Evolutionary conservation across 257 asterid species (phyloP).

Genomic region (Nyctanthes arbortristis): DNA sequence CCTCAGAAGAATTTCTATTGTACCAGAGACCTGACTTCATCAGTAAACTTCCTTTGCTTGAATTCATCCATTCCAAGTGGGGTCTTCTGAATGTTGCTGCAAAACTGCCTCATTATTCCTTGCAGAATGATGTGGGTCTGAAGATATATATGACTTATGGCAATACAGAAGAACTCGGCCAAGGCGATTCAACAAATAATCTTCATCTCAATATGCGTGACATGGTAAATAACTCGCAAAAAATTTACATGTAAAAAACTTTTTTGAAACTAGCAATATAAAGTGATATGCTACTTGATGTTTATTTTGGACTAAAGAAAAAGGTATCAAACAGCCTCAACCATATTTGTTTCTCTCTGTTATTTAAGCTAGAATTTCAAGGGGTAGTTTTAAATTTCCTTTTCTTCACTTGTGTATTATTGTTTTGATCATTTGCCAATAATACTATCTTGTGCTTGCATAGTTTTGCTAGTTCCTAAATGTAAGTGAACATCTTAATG

Average conservation of each 20-base stretch:
- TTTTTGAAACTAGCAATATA: not conserved
- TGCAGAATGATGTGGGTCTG: conserved; percentile 98
- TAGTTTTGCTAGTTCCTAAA: not conserved
- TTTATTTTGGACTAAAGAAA: not conserved
- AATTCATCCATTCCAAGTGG: conserved; percentile 97
- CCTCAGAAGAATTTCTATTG: conserved; percentile 90
- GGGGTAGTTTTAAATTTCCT: not conserved
- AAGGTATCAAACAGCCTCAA: not conserved
- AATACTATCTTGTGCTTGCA: not conserved
- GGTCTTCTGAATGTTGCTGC: conserved; percentile 98
- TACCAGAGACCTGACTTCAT: conserved; percentile 94
- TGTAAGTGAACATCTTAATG: not conserved
- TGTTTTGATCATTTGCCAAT: not conserved
- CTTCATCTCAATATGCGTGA: conserved; percentile 89
- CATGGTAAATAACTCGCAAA: conserved; percentile 51
- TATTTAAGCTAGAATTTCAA: not conserved
- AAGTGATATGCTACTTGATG: not conserved
- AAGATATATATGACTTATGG: conserved; percentile 87
- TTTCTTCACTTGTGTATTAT: not conserved
- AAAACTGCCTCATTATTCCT: conserved; percentile 92
- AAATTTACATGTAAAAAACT: not conserved
- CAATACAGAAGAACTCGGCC: conserved; percentile 56
- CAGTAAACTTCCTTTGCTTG: conserved; percentile 88
- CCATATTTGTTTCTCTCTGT: not conserved
- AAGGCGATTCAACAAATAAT: conserved; percentile 68